Base-by-base conservation (phyloP, 768 basidiomycete genomes). In the Dacryopinax primogenitus region DNA sequence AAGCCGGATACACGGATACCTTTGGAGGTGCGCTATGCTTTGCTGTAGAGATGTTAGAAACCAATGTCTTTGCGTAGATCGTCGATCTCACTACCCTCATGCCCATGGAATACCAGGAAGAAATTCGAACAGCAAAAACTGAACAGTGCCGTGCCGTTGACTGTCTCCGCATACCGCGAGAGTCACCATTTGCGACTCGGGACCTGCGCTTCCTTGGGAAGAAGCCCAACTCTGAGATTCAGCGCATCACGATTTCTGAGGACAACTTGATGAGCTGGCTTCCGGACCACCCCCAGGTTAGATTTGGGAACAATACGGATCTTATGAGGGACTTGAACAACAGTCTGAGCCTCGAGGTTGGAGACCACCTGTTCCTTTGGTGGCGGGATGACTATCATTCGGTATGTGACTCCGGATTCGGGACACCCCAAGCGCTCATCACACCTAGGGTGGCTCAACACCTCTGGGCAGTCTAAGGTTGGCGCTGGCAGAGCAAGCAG, bases 1-100 rank as follows among this genome's bases (percentile, higher is more conserved):
- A 96, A 96, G 77, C 94, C 94, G 47, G 94, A 97, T 76, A 86
- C 86, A 64, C 83, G 93, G 64, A 93, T 92, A 76, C 83, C 83
- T 64, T 81, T 94, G 68, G 86, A 94, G 85, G 93, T 93, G 67
- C 71, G 76, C n/a, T n/a, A n/a, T n/a, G n/a, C n/a, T n/a, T n/a
- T n/a, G n/a, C n/a, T n/a, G n/a, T n/a, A n/a, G n/a, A n/a, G n/a
- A n/a, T n/a, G n/a, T n/a, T n/a, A n/a, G n/a, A n/a, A n/a, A n/a
- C n/a, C n/a, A n/a, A n/a, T n/a, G n/a, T 64, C 41, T 44, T 44
- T 15, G 62, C 67, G 61, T 61, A 79, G 78, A 74, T 79, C 12
- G 62, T 72, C 34, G 71, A 78, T 18, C 62, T 79, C 66, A 71
- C 74, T 18, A 66, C 73, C 32, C 65, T 67, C 13, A 71, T 79